phyloP scores from a whole-genome alignment of 139 green algal species.

The Auxenochlorella pyrenoidosa region DNA sequence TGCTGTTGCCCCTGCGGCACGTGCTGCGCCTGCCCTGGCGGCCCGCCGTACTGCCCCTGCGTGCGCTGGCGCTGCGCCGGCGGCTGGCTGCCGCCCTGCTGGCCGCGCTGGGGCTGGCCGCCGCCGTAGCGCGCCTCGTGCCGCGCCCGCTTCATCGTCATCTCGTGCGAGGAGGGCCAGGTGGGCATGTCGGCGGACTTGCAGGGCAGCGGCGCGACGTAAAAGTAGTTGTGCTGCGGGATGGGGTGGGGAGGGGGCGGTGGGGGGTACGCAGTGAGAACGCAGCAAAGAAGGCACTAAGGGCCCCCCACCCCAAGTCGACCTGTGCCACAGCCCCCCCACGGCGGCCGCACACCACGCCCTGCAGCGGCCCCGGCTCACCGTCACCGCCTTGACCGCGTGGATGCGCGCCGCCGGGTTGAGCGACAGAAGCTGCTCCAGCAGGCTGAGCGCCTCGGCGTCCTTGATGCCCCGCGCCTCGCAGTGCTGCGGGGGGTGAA shows the following conservation, averaged over 20 bases:
- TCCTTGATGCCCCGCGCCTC: conserved; percentile 24
- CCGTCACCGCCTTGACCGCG: conserved; percentile 64
- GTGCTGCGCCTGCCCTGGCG: neutral
- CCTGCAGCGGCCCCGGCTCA: conserved; percentile 24
- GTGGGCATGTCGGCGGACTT: conserved; percentile 13
- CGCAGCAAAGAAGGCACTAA: neutral
- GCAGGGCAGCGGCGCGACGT: neutral
- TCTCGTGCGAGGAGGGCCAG: conserved; percentile 13
- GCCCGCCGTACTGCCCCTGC: conserved; percentile 24
- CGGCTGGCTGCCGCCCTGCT: neutral
- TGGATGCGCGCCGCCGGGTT: conserved; percentile 75
- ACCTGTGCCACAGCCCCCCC: neutral
- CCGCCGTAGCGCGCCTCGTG: conserved; percentile 18
- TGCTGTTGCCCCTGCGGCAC: neutral
- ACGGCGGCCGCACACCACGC: neutral
- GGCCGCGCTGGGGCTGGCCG: neutral
- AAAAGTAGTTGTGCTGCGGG: conserved; percentile 22
- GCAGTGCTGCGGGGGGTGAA: neutral
- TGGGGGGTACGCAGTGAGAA: neutral
- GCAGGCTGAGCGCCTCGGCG: conserved; percentile 64
- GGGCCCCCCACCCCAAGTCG: neutral
- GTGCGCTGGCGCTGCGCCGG: conserved; percentile 31
- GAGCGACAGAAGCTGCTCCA: conserved; percentile 77
- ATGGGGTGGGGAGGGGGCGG: neutral
- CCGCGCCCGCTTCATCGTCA: conserved; percentile 31